Conservation (phyloP, 306 rosid species). For the Vigna mungo region DNA sequence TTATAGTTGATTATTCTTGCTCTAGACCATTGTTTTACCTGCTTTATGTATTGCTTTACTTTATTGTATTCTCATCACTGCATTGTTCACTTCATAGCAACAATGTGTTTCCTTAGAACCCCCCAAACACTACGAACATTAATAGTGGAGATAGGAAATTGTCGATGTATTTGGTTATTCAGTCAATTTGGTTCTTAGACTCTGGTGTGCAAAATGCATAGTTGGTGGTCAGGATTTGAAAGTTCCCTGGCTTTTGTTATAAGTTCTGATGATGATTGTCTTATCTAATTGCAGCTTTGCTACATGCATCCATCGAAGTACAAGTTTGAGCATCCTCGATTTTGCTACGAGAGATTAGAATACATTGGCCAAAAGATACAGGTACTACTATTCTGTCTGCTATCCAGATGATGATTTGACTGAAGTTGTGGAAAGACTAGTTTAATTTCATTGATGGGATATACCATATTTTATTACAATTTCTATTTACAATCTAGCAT, state of each 20-base stretch:
- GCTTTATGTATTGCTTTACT: constrained; percentile 27
- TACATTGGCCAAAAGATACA: constrained; percentile 94
- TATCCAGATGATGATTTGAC: constrained; percentile 27
- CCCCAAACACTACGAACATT: constrained; percentile 14
- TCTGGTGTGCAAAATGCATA: constrained; percentile 22
- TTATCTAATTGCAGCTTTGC: constrained; percentile 70
- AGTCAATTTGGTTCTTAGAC: constrained; percentile 29
- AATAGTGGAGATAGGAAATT: too few species aligned
- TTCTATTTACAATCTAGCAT: constrained; percentile 13
- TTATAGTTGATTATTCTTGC: background rate
- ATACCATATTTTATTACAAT: background rate
- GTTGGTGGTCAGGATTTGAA: constrained; percentile 9
- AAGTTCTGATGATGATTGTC: constrained; percentile 43
- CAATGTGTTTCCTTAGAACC: background rate
- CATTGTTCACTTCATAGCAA: constrained; percentile 11
- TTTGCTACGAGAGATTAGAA: constrained; percentile 91
- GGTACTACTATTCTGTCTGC: constrained; percentile 54
- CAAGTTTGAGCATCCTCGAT: constrained; percentile 96
- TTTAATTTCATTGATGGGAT: constrained; percentile 1
- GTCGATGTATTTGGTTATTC: background rate
- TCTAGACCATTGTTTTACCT: constrained; percentile 27
- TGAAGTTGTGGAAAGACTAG: constrained; percentile 35
- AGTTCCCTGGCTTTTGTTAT: constrained; percentile 29
- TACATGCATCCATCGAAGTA: constrained; percentile 92
- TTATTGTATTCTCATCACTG: background rate